Percentiles rank a stretch among this genome's conserved stretches.
These are phyloP conservation scores for Elongisporangium senticosum DNA, from an alignment of 352 stramenopile genomes.

Conservation along the genomic window DNA sequence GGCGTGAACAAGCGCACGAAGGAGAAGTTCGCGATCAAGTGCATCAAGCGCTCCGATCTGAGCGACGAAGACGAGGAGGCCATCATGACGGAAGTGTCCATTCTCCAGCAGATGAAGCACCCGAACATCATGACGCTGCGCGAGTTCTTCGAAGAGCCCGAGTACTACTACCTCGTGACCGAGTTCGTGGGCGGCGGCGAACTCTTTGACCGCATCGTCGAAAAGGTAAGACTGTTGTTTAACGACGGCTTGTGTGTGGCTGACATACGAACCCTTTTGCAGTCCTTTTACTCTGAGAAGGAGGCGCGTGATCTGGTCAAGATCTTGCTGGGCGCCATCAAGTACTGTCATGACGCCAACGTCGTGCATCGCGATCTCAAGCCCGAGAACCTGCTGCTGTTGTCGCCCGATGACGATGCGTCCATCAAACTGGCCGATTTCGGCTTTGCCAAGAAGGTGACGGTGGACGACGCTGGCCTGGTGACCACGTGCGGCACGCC, in stretches of 20 bases:
- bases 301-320: constrained; percentile 82
- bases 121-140: constrained; percentile 88
- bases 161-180: constrained; percentile 88
- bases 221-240: constrained; percentile 34
- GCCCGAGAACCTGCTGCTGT: constrained; percentile 86
- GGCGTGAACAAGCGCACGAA: constrained; percentile 75
- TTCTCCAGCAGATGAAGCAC: constrained; percentile 84
- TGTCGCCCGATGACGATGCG: constrained; percentile 78
- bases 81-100: constrained; percentile 71
- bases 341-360: constrained; percentile 86
- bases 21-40: constrained; percentile 87
- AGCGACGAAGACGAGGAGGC: constrained; percentile 73
- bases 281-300: constrained; percentile 79
- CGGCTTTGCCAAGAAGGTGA: constrained; percentile 88
- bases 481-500: constrained; percentile 74
- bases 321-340: constrained; percentile 70
- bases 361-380: constrained; percentile 83
- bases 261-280: neutral
- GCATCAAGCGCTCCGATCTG: constrained; percentile 75
- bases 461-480: constrained; percentile 48
- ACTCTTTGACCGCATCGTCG: constrained; percentile 88
- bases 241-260: neutral
- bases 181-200: constrained; percentile 85
- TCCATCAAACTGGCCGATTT: constrained; percentile 92
- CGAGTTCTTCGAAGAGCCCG: constrained; percentile 87